Evolutionary conservation across 176 grass and related monocot species (phyloP).

Genomic region (Ensete ventricosum): DNA sequence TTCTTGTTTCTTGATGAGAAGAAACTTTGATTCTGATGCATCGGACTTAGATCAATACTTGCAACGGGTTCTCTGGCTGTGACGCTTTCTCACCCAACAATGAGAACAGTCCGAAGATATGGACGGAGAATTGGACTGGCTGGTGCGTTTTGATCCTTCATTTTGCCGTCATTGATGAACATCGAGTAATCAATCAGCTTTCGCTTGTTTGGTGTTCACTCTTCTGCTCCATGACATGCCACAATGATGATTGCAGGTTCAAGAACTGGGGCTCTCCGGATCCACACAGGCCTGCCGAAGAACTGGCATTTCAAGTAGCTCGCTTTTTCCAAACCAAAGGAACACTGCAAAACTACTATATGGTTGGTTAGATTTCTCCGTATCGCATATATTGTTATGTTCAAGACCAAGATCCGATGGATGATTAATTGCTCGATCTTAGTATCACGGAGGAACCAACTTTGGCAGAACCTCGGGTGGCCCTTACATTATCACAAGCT

Average conservation of each 20-base stretch:
- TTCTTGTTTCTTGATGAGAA: constrained; percentile 5
- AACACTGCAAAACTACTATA: constrained; percentile 73
- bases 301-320: constrained; percentile 59
- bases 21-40: not conserved
- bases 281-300: constrained; percentile 47
- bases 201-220: not conserved
- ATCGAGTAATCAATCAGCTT: not conserved
- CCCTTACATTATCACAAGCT: constrained; percentile 75
- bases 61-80: constrained; percentile 76
- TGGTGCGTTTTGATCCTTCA: constrained; percentile 26
- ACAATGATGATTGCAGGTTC: constrained; percentile 31
- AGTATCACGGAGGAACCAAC: constrained; percentile 93
- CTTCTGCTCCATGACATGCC: too few relatives aligned
- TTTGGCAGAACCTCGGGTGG: constrained; percentile 63
- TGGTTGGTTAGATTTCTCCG: constrained; percentile 26
- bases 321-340: constrained; percentile 76
- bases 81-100: constrained; percentile 47
- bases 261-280: constrained; percentile 68
- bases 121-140: constrained; percentile 93
- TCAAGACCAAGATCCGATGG: too few relatives aligned
- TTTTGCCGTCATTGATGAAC: not conserved
- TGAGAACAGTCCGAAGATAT: constrained; percentile 59
- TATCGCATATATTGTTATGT: too few relatives aligned
- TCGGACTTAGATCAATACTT: constrained; percentile 50
- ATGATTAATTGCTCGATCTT: not conserved